phyloP scores from a whole-genome alignment of 805 yeast species.

The Sporopachydermia lactativora region DNA sequence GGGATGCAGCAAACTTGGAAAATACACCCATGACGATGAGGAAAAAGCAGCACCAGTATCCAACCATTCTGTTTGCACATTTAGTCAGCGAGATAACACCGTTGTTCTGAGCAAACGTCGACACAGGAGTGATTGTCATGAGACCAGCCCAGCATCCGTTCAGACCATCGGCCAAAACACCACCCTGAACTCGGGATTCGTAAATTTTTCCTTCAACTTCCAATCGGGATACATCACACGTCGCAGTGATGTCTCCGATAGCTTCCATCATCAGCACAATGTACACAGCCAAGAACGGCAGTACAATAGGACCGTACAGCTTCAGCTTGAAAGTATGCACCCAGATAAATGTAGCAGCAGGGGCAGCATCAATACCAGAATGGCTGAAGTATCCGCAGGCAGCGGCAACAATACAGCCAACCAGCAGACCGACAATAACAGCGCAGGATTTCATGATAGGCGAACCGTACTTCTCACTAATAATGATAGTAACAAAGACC shows the following conservation, averaged over 20 bases:
- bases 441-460: constrained; percentile 94
- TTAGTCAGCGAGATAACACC: constrained; percentile 89
- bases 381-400: constrained; percentile 71
- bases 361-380: constrained; percentile 48
- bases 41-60: constrained; percentile 71
- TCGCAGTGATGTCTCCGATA: constrained; percentile 89
- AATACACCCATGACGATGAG: constrained; percentile 77
- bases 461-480: constrained; percentile 80
- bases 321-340: constrained; percentile 65
- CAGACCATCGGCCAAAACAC: constrained; percentile 78
- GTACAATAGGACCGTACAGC: constrained; percentile 74
- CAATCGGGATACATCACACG: constrained; percentile 78
- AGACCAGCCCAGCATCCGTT: constrained; percentile 68
- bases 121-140: constrained; percentile 77
- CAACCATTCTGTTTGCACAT: constrained; percentile 76
- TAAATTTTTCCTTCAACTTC: constrained; percentile 72
- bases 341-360: constrained; percentile 79
- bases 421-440: constrained; percentile 68
- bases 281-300: constrained; percentile 76
- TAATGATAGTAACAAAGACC: constrained; percentile 58
- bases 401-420: constrained; percentile 88
- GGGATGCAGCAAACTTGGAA: constrained; percentile 80
- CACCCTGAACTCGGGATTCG: constrained; percentile 86
- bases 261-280: constrained; percentile 83
- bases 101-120: constrained; percentile 89